These are phyloP conservation scores for sunflower (Helianthus annuus) DNA, from an alignment of 129 eudicot genomes.

Conservation along the genomic window HanXRQr2.0-SUNRISE NC_035442.2:179267093-179267592, in stretches of 20 bases:
- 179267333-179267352: constrained; percentile 38
- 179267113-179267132: constrained; percentile 58
- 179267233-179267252: constrained; percentile 23
- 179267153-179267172: constrained; percentile 55
- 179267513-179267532: constrained; percentile 29
- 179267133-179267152: constrained; percentile 86
- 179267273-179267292: constrained; percentile 32
- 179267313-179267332: constrained; percentile 43
- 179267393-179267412: constrained; percentile 62
- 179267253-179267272: constrained; percentile 23
- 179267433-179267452: constrained; percentile 54
- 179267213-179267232: constrained; percentile 75
- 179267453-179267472: constrained; percentile 42
- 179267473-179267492: constrained; percentile 41
- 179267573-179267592: constrained; percentile 46
- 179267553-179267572: constrained; percentile 30
- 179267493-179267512: constrained; percentile 43
- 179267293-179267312: constrained; percentile 38
- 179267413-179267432: constrained; percentile 62
- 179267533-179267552: constrained; percentile 25
- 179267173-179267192: constrained; percentile 67
- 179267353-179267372: constrained; percentile 33
- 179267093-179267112: constrained; percentile 89
- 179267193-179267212: constrained; percentile 89
- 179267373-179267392: constrained; percentile 37